These are phyloP conservation scores for Metschnikowia hibisci DNA, from an alignment of 805 yeast genomes.

Conservation along the genomic window DNA sequence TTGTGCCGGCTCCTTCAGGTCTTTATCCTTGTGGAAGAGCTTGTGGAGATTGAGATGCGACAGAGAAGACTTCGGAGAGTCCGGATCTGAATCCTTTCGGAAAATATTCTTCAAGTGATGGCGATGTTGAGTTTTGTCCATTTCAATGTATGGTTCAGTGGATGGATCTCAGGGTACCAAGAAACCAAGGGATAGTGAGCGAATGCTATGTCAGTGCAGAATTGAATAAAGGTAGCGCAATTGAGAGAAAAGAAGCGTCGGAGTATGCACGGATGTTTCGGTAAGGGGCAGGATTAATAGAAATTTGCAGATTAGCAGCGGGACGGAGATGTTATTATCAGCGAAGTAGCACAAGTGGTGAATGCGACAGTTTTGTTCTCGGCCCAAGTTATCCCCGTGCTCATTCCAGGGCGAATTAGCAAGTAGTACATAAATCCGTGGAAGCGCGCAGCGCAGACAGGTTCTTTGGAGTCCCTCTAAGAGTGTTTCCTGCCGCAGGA, in stretches of 20 bases:
- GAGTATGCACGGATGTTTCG: neutral
- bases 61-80: slow-evolving; percentile 9
- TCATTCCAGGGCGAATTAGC: slow-evolving; percentile 1
- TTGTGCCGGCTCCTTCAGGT: slow-evolving; percentile 1
- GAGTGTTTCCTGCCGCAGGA: neutral
- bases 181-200: neutral
- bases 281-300: too few relatives aligned
- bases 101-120: slow-evolving; percentile 23
- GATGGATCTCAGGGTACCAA: neutral
- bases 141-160: neutral
- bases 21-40: slow-evolving; percentile 22
- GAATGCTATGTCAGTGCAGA: neutral
- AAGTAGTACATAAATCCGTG: slow-evolving; percentile 2
- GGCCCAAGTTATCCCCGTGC: slow-evolving; percentile 4
- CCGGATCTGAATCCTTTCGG: slow-evolving; percentile 18
- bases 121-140: slow-evolving; percentile 12
- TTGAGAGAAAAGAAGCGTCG: neutral
- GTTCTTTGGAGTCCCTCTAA: slow-evolving; percentile 1
- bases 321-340: neutral
- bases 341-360: neutral
- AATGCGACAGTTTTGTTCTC: slow-evolving; percentile 1
- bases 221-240: neutral
- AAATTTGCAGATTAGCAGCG: neutral
- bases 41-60: slow-evolving; percentile 19
- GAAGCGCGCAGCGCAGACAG: slow-evolving; percentile 4